Base-by-base conservation (phyloP, 169 alveolate genomes). In the Plasmodium ovale region DNA sequence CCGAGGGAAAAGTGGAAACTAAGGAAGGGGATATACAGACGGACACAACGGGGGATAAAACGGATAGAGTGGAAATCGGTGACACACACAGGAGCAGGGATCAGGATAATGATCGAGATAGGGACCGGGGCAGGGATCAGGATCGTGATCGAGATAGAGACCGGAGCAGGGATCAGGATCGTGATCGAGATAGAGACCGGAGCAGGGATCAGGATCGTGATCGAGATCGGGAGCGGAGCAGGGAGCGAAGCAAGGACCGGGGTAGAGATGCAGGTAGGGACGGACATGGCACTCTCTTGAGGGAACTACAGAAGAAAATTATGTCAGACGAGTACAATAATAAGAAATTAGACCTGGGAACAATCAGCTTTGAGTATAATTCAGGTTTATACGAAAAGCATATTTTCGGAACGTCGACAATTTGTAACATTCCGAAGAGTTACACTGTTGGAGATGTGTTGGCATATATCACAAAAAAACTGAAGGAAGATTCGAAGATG, bases 371-470 rank as follows among this genome's bases (percentile, higher is more conserved):
- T 47, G 91, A 85, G 33, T 85, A 68, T 53, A 70, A 85, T 44
- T 72, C 87, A 1, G 91, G 87, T 19, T 59, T 69, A n/a, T 39
- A 69, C 49, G 87, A 85, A 49, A 85, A 70, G 25, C 29, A 53
- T 19, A 29, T 85, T 16, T 85, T 85, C 58, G 91, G 91, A n/a
- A 31, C 73, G 1, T 85, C 91, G 29, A 39, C 82, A 68, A 85
- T 85, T 60, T 69, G 73, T 35, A 85, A 85, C 35, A 85, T 85
- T 37, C 91, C 91, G 14, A 69, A 44, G 31, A 53, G 25, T 54
- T 85, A 68, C 64, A 69, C 91, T 21, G 91, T 85, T 9, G 72
- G 53, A 2, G 87, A 85, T 85, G 91, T 85, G 10, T 49, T 85
- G 51, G 2, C 23, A 7, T 44, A 68, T 62, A 25, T 85, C 0